Evolutionary conservation across 164 flowering plant species (phyloP), one percentile per base, ranked within the genome.

Genomic region (Taxillus chinensis): DNA sequence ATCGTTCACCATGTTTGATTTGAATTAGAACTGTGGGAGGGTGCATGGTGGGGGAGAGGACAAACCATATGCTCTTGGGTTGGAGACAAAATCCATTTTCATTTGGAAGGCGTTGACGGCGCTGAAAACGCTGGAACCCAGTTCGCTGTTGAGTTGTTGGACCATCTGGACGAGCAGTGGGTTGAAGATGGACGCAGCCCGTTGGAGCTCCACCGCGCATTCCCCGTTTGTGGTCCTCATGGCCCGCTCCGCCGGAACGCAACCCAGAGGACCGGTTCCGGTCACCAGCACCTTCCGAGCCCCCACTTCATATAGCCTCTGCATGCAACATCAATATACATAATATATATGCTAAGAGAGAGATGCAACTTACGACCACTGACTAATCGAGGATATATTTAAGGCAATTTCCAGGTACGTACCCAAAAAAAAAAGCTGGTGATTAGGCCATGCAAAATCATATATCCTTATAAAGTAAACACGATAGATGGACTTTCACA

Each of bases 191-290:
- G 41, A 43, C 0, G 88, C 79, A 0, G 96, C 97, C 38, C 52
- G 61, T 62, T 83, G 82, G 15, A 70, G 72, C 69, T 79, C 84
- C 4, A 53, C 60, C 0, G 71, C 81, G 58, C 97, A 91, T 13
- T 67, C 68, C 0, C 95, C 97, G 15, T 79, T 76, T 1, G n/a
- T 12, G 70, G 87, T 69, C 37, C 86, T 43, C 64, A 4, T 12
- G 8, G 93, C 96, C 16, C 80, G 65, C 77, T 81, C 84, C 0
- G 85, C 78, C 12, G 92, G 96, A 8, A 84, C 90, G 66, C 96
- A 89, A 0, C 97, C 97, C 61, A 91, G 3, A 1, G 95, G 95
- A 8, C 97, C 97, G 1, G 83, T 83, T 37, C 97, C 97, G 0
- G 97, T 90, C 68, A 90, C 97, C 40, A 90, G 64, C 3, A 90